Evolutionary conservation across 2,329 filamentous ascomycete species (phyloP), one percentile per base, ranked within the genome.

Genomic region (Phyllosticta paracitricarpa): DNA sequence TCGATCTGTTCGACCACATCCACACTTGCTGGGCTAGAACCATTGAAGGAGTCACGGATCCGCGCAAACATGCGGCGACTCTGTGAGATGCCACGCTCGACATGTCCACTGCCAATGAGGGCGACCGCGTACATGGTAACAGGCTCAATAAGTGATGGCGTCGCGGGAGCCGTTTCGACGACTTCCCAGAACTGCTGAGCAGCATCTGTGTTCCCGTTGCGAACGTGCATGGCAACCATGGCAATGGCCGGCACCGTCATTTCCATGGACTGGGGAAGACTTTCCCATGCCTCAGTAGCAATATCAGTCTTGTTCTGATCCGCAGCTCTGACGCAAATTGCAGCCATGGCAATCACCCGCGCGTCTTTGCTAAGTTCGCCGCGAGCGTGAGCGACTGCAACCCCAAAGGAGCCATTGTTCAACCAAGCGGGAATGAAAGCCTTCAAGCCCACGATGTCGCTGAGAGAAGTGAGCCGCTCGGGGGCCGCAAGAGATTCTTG

Each of bases 91-190:
- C 88, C 94, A 70, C 93, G 89, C n/a, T 87, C 85, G 56, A 92
- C 83, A 69, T 91, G 87, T 52, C 91, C 91, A 64, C 89, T 90
- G 59, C 89, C 89, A 70, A 97, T 88, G 73, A 97, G 80, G 56
- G 91, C 90, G 62, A 96, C 85, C 14, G 89, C 85, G 69, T 93
- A 96, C 91, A 97, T 96, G 62, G 89, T 84, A 12, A 91, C 88
- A 25, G 91, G 89, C 76, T 96, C 91, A 64, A 96, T 88, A 73
- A 95, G 87, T 35, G 84, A 81, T 58, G 81, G 78, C 68, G 84
- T 80, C 62, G 85, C 81, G 2, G 85, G 81, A 51, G 79, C 82
- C 65, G 82, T 84, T 59, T 80, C 77, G 52, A 97, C 79, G 61
- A 89, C 79, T 59, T 84, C 82, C 91, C 93, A 97, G 77, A 91